Base-by-base conservation (phyloP, 1,139 yeast genomes). In the Candida sp. region DNA sequence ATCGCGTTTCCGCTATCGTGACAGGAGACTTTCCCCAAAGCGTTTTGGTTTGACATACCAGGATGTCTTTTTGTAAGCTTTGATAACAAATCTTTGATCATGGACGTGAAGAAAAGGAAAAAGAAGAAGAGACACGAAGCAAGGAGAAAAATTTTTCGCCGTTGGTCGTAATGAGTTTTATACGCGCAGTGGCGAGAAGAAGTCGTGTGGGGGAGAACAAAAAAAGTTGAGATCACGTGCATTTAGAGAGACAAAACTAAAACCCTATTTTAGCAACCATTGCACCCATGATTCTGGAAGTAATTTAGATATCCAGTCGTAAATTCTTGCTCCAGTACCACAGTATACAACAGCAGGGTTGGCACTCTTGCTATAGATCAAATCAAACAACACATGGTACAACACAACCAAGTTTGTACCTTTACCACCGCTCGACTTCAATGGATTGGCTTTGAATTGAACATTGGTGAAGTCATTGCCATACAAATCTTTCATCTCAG, bases 21-120 rank as follows among this genome's bases (percentile, higher is more conserved):
- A 90, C 92, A 87, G 96, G 94, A 88, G 96, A 88, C 96, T 88
- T 88, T 88, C 94, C 96, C 96, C 94, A 83, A 88, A 87, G 92
- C 91, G 68, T 68, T 51, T 43, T 17, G 9, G 22, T 52, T 27
- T 59, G 67, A 62, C 61, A 47, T 30, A 35, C 54, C 57, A 45
- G 34, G 45, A 44, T 51, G 64, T 72, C 84, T 78, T 79, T 84
- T 60, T 78, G 93, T 73, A 74, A 71, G 89, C 93, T 87, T 88
- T 86, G 94, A 84, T 67, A 85, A 85, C 92, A 88, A 87, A 85
- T 88, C 90, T 87, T 87, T 73, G 83, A 68, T 79, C 84, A 81
- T 79, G 85, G 71, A 77, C 78, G 83, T 77, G 63, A 66, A 62
- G 75, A 68, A 67, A 58, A 28, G 31, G 38, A 26, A 17, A 28